A percentile compares a stretch with the other conserved stretches of the same genome.
Evolutionary conservation across 192 early-diverging fungal genomes (phyloP).

Genomic region (Podila verticillata): DNA sequence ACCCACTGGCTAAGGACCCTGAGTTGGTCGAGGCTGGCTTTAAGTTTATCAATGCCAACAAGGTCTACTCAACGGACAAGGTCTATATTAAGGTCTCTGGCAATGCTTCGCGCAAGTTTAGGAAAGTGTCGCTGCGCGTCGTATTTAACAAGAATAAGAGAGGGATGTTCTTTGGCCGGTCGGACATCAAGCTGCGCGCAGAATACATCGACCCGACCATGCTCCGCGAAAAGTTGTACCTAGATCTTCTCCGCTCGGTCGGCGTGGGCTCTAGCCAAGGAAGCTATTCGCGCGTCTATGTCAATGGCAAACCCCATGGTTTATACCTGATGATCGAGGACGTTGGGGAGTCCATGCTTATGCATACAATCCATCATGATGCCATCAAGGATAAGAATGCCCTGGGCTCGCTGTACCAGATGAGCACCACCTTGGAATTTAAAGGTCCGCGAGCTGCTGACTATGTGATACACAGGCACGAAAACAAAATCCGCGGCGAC

Average conservation of each 20-base stretch:
- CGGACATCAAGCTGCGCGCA: constrained; percentile 40
- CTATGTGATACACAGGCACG: constrained; percentile 40
- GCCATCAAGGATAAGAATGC: constrained; percentile 6
- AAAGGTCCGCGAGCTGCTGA: constrained; percentile 5
- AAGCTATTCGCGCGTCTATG: constrained; percentile 34
- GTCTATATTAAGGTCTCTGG: constrained; percentile 42
- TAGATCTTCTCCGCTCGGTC: constrained; percentile 32
- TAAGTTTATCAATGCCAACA: constrained; percentile 25
- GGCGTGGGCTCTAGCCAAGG: constrained; percentile 34
- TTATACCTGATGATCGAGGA: constrained; percentile 46
- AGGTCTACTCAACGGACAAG: constrained; percentile 14
- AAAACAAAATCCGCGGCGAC: constrained; percentile 11
- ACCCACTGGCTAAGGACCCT: neutral
- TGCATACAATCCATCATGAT: constrained; percentile 27
- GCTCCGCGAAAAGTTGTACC: constrained; percentile 50
- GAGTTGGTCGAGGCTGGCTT: constrained; percentile 7
- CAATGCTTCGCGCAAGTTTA: constrained; percentile 30
- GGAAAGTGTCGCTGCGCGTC: constrained; percentile 45
- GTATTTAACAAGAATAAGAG: constrained; percentile 17
- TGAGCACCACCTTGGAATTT: constrained; percentile 31
- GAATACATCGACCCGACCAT: constrained; percentile 42
- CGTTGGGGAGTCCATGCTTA: constrained; percentile 22
- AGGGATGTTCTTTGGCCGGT: constrained; percentile 22
- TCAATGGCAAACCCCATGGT: too few relatives aligned
- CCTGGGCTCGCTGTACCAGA: constrained; percentile 29